Evolutionary conservation across 768 basidiomycete genomes (phyloP).

Genomic region (Xanthoconium purpureum): DNA sequence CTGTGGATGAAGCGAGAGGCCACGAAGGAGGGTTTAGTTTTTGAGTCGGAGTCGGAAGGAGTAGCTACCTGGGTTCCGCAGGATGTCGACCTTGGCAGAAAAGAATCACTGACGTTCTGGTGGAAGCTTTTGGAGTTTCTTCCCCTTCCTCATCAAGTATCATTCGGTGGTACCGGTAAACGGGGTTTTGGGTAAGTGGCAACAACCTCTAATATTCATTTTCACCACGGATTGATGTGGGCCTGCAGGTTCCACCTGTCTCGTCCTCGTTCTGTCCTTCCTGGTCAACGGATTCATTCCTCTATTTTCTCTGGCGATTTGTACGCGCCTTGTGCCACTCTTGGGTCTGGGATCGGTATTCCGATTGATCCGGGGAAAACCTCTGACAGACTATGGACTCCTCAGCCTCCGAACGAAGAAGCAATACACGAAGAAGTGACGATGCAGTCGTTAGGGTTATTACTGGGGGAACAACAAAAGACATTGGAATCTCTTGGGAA

Average conservation of each 20-base stretch:
- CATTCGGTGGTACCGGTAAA: slow-evolving; percentile 9
- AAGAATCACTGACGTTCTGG: not conserved
- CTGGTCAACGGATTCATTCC: slow-evolving; percentile 1
- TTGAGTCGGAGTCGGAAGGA: not conserved
- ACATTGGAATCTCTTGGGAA: not conserved
- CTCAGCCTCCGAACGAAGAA: not conserved
- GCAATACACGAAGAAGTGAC: not conserved
- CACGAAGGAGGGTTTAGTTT: not conserved
- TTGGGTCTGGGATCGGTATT: not conserved
- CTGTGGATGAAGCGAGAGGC: slow-evolving; percentile 14
- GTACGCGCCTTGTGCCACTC: slow-evolving; percentile 1
- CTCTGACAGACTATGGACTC: not conserved
- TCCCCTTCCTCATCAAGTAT: slow-evolving; percentile 1
- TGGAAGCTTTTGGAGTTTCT: not conserved
- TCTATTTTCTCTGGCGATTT: not conserved
- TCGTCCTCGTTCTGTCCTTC: slow-evolving; percentile 6
- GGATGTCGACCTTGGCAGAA: slow-evolving; percentile 4
- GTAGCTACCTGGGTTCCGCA: not conserved
- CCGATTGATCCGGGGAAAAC: not conserved
- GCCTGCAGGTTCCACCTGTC: not conserved
- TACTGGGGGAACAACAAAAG: not conserved
- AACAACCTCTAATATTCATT: not conserved
- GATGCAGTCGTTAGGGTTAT: not conserved
- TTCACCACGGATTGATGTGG: not conserved
- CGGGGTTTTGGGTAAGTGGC: not conserved